These are phyloP conservation scores for Acacia acuminata DNA, from an alignment of 306 rosid species.

Conservation along the genomic window DNA sequence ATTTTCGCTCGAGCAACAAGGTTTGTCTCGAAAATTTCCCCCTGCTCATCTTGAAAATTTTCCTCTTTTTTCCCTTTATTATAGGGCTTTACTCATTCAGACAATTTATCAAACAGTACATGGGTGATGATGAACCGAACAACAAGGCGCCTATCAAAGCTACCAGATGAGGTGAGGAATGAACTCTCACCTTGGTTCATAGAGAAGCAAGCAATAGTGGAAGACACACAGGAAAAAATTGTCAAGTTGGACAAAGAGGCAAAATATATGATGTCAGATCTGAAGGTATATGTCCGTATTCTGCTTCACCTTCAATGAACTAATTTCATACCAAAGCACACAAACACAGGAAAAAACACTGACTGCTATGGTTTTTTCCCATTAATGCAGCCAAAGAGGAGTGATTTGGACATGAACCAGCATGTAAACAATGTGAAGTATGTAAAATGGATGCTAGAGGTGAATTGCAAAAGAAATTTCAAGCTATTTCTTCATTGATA, in stretches of 20 bases:
- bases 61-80: slow-evolving; percentile 1
- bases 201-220: slow-evolving; percentile 73
- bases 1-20: slow-evolving; percentile 81
- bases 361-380: slow-evolving; percentile 5
- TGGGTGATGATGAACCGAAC: slow-evolving; percentile 98
- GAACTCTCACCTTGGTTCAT: slow-evolving; percentile 91
- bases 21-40: slow-evolving; percentile 34
- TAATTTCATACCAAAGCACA: background rate
- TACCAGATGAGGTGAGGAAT: slow-evolving; percentile 85
- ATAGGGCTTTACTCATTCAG: slow-evolving; percentile 24
- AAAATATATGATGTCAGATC: slow-evolving; percentile 58
- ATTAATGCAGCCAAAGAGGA: slow-evolving; percentile 75
- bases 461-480: slow-evolving; percentile 30
- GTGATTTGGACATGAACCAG: slow-evolving; percentile 92
- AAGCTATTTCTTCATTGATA: background rate
- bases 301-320: background rate
- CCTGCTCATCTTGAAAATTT: background rate
- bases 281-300: slow-evolving; percentile 50
- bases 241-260: slow-evolving; percentile 72
- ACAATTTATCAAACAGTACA: slow-evolving; percentile 58
- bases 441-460: slow-evolving; percentile 95
- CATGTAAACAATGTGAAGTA: slow-evolving; percentile 95
- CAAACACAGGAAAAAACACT: slow-evolving; percentile 5
- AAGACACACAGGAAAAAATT: slow-evolving; percentile 66
- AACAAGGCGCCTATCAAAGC: slow-evolving; percentile 90